A percentile compares a stretch with the other conserved stretches of the same genome.
Evolutionary conservation across 2,329 filamentous ascomycete genomes (phyloP).

Genomic region (Aspergillus carbonarius): DNA sequence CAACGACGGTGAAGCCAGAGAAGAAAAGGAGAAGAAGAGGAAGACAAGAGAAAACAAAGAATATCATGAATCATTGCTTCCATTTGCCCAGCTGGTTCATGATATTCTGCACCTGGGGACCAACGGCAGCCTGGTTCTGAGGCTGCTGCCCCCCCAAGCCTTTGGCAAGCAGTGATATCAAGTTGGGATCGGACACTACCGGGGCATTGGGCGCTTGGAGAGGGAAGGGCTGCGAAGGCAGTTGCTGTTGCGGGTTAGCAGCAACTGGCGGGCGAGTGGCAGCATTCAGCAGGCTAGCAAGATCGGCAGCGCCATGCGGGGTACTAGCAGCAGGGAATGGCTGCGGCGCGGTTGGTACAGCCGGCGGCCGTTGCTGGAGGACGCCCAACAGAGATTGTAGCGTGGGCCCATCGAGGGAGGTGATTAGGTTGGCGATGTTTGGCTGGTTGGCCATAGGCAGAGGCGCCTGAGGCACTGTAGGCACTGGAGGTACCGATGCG

Average conservation of each 20-base stretch:
- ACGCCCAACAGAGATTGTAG: slow-evolving; percentile 69
- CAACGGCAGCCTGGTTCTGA: slow-evolving; percentile 34
- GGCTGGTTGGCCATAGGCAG: slow-evolving; percentile 38
- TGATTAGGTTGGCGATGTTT: slow-evolving; percentile 65
- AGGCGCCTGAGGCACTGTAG: slow-evolving; percentile 35
- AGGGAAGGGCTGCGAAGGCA: slow-evolving; percentile 31
- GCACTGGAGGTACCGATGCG: slow-evolving; percentile 32
- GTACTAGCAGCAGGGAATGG: slow-evolving; percentile 35
- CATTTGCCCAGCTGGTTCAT: slow-evolving; percentile 50
- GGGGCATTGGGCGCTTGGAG: slow-evolving; percentile 29
- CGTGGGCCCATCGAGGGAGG: slow-evolving; percentile 65
- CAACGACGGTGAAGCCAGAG: slow-evolving; percentile 6
- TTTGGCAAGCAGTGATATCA: slow-evolving; percentile 41
- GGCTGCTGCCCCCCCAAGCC: slow-evolving; percentile 36
- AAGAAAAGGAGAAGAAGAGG: slow-evolving; percentile 12
- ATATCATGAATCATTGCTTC: slow-evolving; percentile 41
- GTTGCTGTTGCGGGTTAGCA: slow-evolving; percentile 27
- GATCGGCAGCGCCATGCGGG: slow-evolving; percentile 35
- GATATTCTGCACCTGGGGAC: slow-evolving; percentile 48
- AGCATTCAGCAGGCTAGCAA: slow-evolving; percentile 43
- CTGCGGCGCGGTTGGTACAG: slow-evolving; percentile 35
- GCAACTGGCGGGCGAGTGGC: slow-evolving; percentile 39
- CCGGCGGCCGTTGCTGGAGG: slow-evolving; percentile 50
- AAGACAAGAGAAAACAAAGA: slow-evolving; percentile 22
- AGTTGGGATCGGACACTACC: slow-evolving; percentile 35